A percentile compares a stretch with the other conserved stretches of the same genome.
Evolutionary conservation across 768 basidiomycete species (phyloP).

Genomic region (Sporobolomyces roseus): DNA sequence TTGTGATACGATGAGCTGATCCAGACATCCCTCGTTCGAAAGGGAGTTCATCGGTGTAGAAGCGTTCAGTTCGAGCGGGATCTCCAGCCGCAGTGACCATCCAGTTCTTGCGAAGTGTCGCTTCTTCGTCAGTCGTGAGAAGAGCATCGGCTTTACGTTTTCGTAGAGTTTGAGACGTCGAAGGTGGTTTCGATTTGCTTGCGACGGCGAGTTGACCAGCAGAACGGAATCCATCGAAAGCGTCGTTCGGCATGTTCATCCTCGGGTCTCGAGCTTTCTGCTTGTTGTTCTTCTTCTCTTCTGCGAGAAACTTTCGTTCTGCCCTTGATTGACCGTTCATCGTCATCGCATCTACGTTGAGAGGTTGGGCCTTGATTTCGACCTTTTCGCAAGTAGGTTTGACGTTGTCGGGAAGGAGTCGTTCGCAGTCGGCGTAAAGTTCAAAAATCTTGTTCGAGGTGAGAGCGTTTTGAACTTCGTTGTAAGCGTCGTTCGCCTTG

Average conservation of each 20-base stretch:
- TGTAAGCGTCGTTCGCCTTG: constrained; percentile 77
- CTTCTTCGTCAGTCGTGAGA: constrained; percentile 31
- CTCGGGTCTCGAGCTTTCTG: constrained; percentile 52
- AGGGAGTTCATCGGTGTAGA: constrained; percentile 24
- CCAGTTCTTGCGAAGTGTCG: constrained; percentile 26
- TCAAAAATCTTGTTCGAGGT: constrained; percentile 75
- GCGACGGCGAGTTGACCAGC: constrained; percentile 61
- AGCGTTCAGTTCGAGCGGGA: constrained; percentile 4
- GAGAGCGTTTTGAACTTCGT: constrained; percentile 82
- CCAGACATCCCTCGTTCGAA: constrained; percentile 22
- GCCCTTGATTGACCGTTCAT: constrained; percentile 27
- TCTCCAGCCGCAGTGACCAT: constrained; percentile 3
- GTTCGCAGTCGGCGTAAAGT: constrained; percentile 85
- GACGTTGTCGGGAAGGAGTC: constrained; percentile 71
- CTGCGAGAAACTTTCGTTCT: constrained; percentile 30
- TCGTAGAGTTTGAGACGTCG: constrained; percentile 25
- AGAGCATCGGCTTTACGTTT: constrained; percentile 30
- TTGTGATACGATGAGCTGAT: constrained; percentile 25
- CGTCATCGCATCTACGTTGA: constrained; percentile 32
- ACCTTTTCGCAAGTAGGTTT: constrained; percentile 49
- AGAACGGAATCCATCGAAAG: constrained; percentile 66
- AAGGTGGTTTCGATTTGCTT: constrained; percentile 22
- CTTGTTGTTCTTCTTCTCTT: constrained; percentile 33
- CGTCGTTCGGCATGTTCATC: constrained; percentile 71
- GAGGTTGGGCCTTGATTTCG: constrained; percentile 33